Base-by-base conservation (phyloP, 208 protist genomes). In the Leishmania martiniquensis region DNA sequence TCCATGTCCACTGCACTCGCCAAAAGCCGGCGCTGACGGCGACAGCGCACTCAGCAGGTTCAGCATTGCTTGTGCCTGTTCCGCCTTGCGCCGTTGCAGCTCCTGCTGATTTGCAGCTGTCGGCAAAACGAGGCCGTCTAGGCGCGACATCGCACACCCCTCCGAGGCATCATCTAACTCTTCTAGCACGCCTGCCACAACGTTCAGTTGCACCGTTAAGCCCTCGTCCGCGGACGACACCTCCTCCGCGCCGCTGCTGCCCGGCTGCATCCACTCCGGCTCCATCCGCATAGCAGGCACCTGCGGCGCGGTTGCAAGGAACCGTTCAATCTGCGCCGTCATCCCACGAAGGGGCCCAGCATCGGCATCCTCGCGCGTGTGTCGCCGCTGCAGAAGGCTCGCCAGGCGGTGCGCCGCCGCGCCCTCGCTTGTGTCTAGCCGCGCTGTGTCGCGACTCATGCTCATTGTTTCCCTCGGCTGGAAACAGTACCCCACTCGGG, bases 161-260 rank as follows among this genome's bases (percentile, higher is more conserved):
- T 65, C 29, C 13, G 42, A 52, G 1, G 66, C 32, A 10, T 25
- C 22, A 6, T 79, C 71, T 45, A 76, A 70, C 39, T 86, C 81
- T 81, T 97, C 89, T 10, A 97, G 73, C 57, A 97, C 94, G 13
- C 94, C 94, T 0, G 94, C 92, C 4, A 97, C 92, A 15, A 97
- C 89, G 68, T 77, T 93, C 22, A 97, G 87, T 69, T 96, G 85
- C 59, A 96, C 85, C 20, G 78, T 73, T 34, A 57, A 78, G n/a
- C 52, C 75, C 29, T 60, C 66, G 37, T 70, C 69, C 0, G 2
- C 73, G 12, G 29, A n/a, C 29, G 37, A 37, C 10, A 25, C 32
- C 39, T 57, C 59, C 25, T 52, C 60, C 47, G 52, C 57, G 47
- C 29, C 68, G 9, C 68, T 72, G 12, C 49, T 52, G 15, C 49